These are phyloP conservation scores for Ballota nigra DNA, from an alignment of 257 asterid species.

Conservation along the genomic window DNA sequence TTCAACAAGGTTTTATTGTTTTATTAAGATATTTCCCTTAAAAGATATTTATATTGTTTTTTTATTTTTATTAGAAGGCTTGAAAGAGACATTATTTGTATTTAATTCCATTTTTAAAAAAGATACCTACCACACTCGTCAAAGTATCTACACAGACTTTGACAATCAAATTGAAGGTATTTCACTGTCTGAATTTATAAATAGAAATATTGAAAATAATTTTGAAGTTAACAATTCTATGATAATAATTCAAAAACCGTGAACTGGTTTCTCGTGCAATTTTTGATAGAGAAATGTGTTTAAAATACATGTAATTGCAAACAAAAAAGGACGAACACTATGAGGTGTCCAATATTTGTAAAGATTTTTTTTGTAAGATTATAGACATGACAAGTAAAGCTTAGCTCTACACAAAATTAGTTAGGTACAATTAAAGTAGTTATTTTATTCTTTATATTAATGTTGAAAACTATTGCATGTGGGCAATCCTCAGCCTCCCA, in stretches of 20 bases:
- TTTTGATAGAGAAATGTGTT: neutral
- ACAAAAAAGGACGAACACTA: neutral
- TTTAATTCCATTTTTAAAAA: neutral
- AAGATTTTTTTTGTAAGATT: neutral
- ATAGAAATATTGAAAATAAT: neutral
- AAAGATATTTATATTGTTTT: neutral
- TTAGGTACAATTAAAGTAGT: neutral
- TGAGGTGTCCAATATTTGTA: neutral
- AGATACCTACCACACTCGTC: neutral
- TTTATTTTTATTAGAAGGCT: neutral
- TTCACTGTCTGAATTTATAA: neutral
- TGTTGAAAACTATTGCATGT: neutral
- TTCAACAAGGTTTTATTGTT: neutral
- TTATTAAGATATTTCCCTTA: neutral
- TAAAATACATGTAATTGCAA: no score
- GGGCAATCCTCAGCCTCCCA: neutral
- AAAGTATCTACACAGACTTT: neutral
- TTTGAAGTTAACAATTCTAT: neutral
- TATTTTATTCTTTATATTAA: neutral
- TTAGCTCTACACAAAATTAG: conserved; percentile 2
- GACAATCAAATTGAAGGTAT: neutral
- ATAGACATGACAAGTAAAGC: conserved; percentile 3
- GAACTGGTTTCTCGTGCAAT: conserved; percentile 1
- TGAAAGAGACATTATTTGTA: neutral
- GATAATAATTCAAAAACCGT: neutral